phyloP scores from a whole-genome alignment of 2,329 filamentous ascomycete genomes.

The Neofusicoccum cordaticola region DNA sequence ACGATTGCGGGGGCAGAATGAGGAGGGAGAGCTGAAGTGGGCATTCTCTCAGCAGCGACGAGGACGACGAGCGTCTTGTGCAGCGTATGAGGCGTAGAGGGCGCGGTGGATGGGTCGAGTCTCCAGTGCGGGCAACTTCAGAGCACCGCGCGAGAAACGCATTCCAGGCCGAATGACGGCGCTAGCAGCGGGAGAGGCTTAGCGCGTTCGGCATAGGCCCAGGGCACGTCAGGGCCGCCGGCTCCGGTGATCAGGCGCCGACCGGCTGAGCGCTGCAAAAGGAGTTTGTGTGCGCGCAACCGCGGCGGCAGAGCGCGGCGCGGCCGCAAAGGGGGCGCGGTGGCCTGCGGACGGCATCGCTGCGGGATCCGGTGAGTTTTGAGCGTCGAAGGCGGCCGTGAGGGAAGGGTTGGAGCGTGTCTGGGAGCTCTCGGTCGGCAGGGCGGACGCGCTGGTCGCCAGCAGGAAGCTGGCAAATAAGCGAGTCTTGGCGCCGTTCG shows the following conservation, averaged over 20 bases:
- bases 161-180: conserved; percentile 12
- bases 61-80: conserved; percentile 5
- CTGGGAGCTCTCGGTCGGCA: conserved; percentile 7
- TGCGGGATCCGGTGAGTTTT: conserved; percentile 1
- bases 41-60: conserved; percentile 24
- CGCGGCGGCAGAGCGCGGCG: neutral
- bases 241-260: conserved; percentile 5
- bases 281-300: neutral
- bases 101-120: conserved; percentile 14
- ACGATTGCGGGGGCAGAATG: conserved; percentile 27
- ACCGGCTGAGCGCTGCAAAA: neutral
- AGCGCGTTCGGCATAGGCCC: conserved; percentile 1
- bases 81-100: conserved; percentile 3
- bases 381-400: neutral
- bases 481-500: conserved; percentile 1
- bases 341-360: neutral
- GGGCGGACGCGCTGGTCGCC: conserved; percentile 1
- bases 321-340: neutral
- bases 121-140: conserved; percentile 18
- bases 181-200: conserved; percentile 11
- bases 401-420: neutral
- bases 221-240: conserved; percentile 14
- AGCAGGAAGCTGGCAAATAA: conserved; percentile 5
- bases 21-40: conserved; percentile 22
- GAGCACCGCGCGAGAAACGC: conserved; percentile 17